Percentiles rank a stretch among this genome's conserved stretches.
These are phyloP conservation scores for Brachypodium distachyon DNA, from an alignment of 202 grass and related monocot species.

Conservation along the genomic window DNA sequence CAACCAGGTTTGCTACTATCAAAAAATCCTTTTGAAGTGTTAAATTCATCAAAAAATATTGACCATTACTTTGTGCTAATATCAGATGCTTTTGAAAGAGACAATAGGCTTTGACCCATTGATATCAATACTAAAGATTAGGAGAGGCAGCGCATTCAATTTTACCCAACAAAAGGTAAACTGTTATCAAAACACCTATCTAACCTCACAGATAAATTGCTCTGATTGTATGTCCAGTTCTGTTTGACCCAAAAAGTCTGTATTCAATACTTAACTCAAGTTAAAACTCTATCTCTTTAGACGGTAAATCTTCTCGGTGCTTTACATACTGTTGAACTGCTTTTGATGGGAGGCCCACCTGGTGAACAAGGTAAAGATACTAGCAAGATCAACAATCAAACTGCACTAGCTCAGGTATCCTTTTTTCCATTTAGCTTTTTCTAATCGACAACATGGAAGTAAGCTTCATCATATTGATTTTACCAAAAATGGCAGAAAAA, in stretches of 20 bases:
- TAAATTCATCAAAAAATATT: constrained; percentile 7
- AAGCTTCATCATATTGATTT: constrained; percentile 27
- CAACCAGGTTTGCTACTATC: constrained; percentile 77
- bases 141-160: constrained; percentile 97
- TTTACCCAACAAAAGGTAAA: constrained; percentile 99
- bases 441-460: constrained; percentile 4
- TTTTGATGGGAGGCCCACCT: constrained; percentile 56
- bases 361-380: constrained; percentile 70
- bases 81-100: constrained; percentile 96
- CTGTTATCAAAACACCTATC: constrained; percentile 3
- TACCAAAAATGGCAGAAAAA: constrained; percentile 62
- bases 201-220: constrained; percentile 3
- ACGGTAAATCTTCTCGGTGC: constrained; percentile 95
- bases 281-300: constrained; percentile 55
- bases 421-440: constrained; percentile 2
- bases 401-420: constrained; percentile 82
- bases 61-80: constrained; percentile 17
- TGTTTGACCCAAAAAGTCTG: constrained; percentile 5
- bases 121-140: constrained; percentile 93
- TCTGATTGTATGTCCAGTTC: not conserved
- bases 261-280: constrained; percentile 20
- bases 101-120: constrained; percentile 95
- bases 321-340: constrained; percentile 87
- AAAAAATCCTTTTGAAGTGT: constrained; percentile 20
- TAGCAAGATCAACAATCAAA: constrained; percentile 88